A percentile compares a stretch with the other conserved stretches of the same genome.
phyloP scores from a whole-genome alignment of 2,329 filamentous ascomycete species.

The Davidsoniella neocaledoniae region DNA sequence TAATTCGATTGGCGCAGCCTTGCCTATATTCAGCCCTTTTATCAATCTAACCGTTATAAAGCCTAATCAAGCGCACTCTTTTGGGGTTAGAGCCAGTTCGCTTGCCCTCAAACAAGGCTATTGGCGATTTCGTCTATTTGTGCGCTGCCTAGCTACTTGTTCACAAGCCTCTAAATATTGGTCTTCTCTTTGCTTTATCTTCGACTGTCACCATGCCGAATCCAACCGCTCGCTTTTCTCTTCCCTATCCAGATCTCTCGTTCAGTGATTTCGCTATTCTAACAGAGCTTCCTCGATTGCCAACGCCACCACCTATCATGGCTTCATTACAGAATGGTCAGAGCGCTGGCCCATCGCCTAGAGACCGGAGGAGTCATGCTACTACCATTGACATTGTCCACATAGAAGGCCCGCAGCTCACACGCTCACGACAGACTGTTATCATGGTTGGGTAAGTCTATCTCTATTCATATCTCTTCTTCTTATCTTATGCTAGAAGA shows the following conservation, averaged over 20 bases:
- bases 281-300: slow-evolving; percentile 8
- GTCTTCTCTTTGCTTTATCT: neutral
- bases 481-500: too few species aligned
- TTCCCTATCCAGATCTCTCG: slow-evolving; percentile 21
- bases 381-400: slow-evolving; percentile 9
- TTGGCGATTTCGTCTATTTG: too few species aligned
- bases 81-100: too few species aligned
- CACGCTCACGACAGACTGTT: slow-evolving; percentile 7
- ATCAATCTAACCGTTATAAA: too few species aligned
- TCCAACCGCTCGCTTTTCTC: slow-evolving; percentile 16
- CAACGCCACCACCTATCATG: slow-evolving; percentile 5
- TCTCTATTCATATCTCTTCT: too few species aligned
- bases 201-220: slow-evolving; percentile 2
- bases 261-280: slow-evolving; percentile 18
- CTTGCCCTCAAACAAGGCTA: too few species aligned
- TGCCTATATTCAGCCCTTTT: too few species aligned
- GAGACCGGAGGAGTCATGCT: slow-evolving; percentile 7
- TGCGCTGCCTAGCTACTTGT: too few species aligned
- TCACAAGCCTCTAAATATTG: too few species aligned
- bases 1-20: too few species aligned
- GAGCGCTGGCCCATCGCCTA: neutral
- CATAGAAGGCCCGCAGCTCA: slow-evolving; percentile 10
- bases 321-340: slow-evolving; percentile 1
- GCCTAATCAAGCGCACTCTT: too few species aligned
- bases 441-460: slow-evolving; percentile 13